Evolutionary conservation across 2,329 filamentous ascomycete species (phyloP).

Genomic region (Xylariaceae sp.): DNA sequence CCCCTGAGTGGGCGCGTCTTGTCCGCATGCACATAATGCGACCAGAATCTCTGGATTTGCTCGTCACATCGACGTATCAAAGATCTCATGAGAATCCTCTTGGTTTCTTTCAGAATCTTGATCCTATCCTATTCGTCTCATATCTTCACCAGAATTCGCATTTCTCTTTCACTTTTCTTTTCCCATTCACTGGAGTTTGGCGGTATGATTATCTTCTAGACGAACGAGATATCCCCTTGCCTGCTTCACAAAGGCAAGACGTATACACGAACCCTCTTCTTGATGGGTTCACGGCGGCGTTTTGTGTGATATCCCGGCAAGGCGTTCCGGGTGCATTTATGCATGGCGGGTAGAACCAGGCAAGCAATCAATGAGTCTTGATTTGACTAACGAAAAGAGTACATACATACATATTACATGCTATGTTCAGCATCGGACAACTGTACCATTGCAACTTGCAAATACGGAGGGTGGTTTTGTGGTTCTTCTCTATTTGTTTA

Average conservation of each 20-base stretch:
- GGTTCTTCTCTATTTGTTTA: background rate
- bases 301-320: conserved; percentile 10
- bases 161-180: background rate
- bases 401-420: no score
- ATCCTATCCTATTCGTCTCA: background rate
- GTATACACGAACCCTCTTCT: background rate
- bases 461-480: background rate
- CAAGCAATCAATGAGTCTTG: background rate
- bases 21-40: background rate
- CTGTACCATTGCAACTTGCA: background rate
- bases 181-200: conserved; percentile 12
- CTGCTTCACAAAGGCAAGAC: conserved; percentile 5
- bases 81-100: no score
- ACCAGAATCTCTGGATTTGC: background rate
- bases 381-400: conserved; percentile 2
- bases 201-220: conserved; percentile 8
- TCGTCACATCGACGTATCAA: no score
- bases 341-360: conserved; percentile 3
- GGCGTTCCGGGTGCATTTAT: conserved; percentile 11
- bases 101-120: no score
- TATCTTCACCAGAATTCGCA: background rate
- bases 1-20: background rate
- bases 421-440: background rate
- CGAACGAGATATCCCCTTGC: conserved; percentile 13
- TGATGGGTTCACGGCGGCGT: conserved; percentile 5